Base-by-base conservation (phyloP, 192 early-diverging fungal genomes). In the Obelidium mucronatum region DNA sequence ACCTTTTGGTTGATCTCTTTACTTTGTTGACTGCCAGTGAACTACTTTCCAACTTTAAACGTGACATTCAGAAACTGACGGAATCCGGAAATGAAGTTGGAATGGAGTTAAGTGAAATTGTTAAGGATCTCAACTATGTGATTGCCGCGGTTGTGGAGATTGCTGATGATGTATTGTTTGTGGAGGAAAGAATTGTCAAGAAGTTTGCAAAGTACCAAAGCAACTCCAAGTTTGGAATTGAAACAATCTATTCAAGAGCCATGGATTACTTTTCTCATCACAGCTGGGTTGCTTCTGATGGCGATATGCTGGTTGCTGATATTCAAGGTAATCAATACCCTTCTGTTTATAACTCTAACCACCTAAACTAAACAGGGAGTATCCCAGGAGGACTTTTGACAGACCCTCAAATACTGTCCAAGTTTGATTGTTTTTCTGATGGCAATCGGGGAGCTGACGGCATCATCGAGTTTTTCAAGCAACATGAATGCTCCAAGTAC, bases 191-290 rank as follows among this genome's bases (percentile, higher is more conserved):
- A 22, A 59, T 59, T n/a, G n/a, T n/a, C n/a, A n/a, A n/a, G 24
- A 6, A 24, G 8, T 59, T 59, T 59, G 8, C 6, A 30, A 59
- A 59, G 31, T 59, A 59, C 56, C 56, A 59, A 59, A 59, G 56
- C 11, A 59, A 59, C 24, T 8, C 4, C 56, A n/a, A 44, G 42
- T 59, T 59, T 30, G 56, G 24, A 24, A 59, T 30, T 30, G 11
- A 4, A n/a, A n/a, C n/a, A 59, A 59, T 59, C 24, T 5, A 5
- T 59, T 4, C 56, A 59, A 59, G 24, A 30, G 56, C 24, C 24
- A 59, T 59, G 56, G 56, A 59, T 33, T 59, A 24, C 31, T 59
- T 59, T 59, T 59, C 56, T 13, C 56, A 59, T 17, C 24, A 33
- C 8, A 6, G 8, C 11, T 59, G 31, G n/a, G n/a, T 59, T 59